These are phyloP conservation scores for Pseudogymnoascus sp. DNA, from an alignment of 2,329 filamentous ascomycete genomes.

Conservation along the genomic window DNA sequence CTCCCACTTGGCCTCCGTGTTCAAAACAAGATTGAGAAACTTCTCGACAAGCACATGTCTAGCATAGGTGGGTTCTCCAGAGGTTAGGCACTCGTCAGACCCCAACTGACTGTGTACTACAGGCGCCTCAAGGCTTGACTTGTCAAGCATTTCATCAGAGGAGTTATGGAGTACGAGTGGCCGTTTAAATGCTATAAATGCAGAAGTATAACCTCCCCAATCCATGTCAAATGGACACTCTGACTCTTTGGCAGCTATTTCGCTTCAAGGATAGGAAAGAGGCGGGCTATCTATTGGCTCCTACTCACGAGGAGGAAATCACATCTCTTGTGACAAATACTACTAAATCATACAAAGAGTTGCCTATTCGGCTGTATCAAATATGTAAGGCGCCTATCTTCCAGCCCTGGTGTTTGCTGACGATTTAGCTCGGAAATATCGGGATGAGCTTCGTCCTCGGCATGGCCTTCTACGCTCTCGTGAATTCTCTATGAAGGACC, in stretches of 20 bases:
- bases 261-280: constrained; percentile 73
- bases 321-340: constrained; percentile 68
- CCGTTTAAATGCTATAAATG: constrained; percentile 62
- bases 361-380: constrained; percentile 85
- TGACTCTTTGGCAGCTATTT: constrained; percentile 56
- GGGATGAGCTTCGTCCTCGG: constrained; percentile 82
- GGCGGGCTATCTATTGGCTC: constrained; percentile 67
- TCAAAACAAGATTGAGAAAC: constrained; percentile 74
- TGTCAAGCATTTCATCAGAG: constrained; percentile 82
- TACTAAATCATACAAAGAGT: constrained; percentile 73
- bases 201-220: constrained; percentile 52
- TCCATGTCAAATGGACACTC: background rate
- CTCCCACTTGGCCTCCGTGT: constrained; percentile 80
- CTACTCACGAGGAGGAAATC: constrained; percentile 96
- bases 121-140: constrained; percentile 72
- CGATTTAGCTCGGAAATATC: constrained; percentile 72
- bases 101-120: constrained; percentile 17
- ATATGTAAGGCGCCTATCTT: constrained; percentile 53
- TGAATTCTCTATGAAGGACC: constrained; percentile 96
- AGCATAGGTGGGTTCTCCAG: constrained; percentile 49
- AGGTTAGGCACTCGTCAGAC: background rate
- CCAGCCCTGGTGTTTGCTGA: background rate
- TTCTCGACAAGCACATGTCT: constrained; percentile 87
- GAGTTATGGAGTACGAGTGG: constrained; percentile 76
- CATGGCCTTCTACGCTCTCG: constrained; percentile 80